Base-by-base conservation (phyloP, 148 eudicot genomes). In the Dianthus caryophyllus region DNA sequence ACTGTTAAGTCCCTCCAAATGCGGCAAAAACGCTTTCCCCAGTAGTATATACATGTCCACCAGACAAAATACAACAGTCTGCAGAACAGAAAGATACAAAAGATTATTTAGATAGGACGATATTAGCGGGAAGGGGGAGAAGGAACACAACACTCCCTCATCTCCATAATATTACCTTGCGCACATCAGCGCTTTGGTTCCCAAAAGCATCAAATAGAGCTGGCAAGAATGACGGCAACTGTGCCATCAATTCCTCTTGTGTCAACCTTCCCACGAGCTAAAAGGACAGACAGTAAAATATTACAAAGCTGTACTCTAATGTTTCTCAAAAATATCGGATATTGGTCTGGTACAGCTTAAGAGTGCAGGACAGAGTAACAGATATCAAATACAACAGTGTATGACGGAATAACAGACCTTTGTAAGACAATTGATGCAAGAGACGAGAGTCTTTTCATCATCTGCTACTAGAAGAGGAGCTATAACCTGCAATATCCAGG, bases 61-160 rank as follows among this genome's bases (percentile, higher is more conserved):
- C 17, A 94, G 88, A 78, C 98, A 94, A 72, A 94, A 94, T 49
- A 94, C 98, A 43, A 94, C 98, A 36, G 97, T 94, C 98, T 94
- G 97, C 84, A 63, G 29, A 24, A 54, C 44, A 22, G 65, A n/a
- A n/a, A n/a, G n/a, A n/a, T 39, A 36, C 4, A 33, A 33, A 39
- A 6, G 26, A 13, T 7, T 0, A 68, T 57, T 21, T 18, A 52
- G 50, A 58, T 22, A 41, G 17, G 51, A n/a, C n/a, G n/a, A n/a
- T n/a, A n/a, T n/a, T n/a, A n/a, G n/a, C n/a, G n/a, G n/a, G n/a
- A n/a, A n/a, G n/a, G n/a, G n/a, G n/a, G n/a, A n/a, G n/a, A n/a
- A n/a, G n/a, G n/a, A n/a, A n/a, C n/a, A n/a, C n/a, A n/a, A n/a
- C n/a, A n/a, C n/a, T n/a, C n/a, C n/a, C n/a, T n/a, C n/a, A n/a